phyloP scores from a whole-genome alignment of 2,329 filamentous ascomycete species.

The Byssochlamys sp. region DNA sequence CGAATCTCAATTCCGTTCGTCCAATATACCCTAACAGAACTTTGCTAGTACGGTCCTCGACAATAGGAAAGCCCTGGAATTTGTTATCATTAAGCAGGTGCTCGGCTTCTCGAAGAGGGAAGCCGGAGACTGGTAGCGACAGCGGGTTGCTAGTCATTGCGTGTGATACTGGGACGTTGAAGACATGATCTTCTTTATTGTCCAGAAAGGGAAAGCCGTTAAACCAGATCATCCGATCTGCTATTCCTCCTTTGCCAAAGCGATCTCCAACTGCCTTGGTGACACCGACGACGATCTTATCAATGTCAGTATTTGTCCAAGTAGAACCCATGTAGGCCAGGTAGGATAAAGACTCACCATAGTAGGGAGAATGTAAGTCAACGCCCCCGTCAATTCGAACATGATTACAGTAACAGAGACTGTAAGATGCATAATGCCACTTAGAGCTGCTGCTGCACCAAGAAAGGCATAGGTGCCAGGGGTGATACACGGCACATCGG shows the following conservation, averaged over 20 bases:
- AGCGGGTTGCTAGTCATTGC: constrained; percentile 75
- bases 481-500: constrained; percentile 90
- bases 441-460: constrained; percentile 80
- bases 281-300: constrained; percentile 79
- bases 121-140: constrained; percentile 62
- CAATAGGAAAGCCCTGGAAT: constrained; percentile 87
- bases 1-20: constrained; percentile 81
- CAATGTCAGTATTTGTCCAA: not conserved
- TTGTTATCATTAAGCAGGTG: constrained; percentile 64
- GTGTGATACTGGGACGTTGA: constrained; percentile 83
- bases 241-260: constrained; percentile 92
- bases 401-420: constrained; percentile 97
- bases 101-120: constrained; percentile 69
- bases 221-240: constrained; percentile 97
- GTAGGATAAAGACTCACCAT: constrained; percentile 50
- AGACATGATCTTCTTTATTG: constrained; percentile 94
- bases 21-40: constrained; percentile 84
- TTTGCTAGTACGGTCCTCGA: constrained; percentile 62
- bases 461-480: constrained; percentile 95
- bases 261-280: constrained; percentile 87
- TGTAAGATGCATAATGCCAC: constrained; percentile 96
- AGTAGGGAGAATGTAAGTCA: constrained; percentile 92
- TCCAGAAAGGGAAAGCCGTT: constrained; percentile 95
- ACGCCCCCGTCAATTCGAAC: constrained; percentile 94
- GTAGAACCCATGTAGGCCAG: not conserved